Conservation (phyloP, 495 filamentous ascomycete species). For the Polyplosphaeria fusca region DNA sequence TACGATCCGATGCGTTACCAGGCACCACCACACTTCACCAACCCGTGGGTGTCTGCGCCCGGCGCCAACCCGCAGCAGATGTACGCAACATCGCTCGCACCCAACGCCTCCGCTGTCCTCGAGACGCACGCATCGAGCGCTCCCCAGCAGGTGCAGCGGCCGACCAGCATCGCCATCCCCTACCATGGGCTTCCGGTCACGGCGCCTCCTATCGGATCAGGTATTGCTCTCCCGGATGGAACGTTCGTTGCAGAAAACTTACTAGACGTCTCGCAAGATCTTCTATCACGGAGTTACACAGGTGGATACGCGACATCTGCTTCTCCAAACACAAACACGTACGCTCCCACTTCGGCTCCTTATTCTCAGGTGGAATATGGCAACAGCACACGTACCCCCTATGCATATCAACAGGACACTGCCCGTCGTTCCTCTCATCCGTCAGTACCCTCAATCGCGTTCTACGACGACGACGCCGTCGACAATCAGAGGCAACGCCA, state of each 20-base stretch:
- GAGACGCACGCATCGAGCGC: constrained; percentile 43
- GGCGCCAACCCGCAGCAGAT: constrained; percentile 56
- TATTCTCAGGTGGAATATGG: constrained; percentile 63
- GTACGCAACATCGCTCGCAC: constrained; percentile 58
- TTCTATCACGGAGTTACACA: constrained; percentile 47
- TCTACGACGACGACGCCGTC: constrained; percentile 47
- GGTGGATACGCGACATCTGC: constrained; percentile 33
- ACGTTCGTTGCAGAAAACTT: constrained; percentile 65
- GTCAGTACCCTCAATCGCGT: constrained; percentile 65
- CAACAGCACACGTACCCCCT: constrained; percentile 54
- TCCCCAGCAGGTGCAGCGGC: constrained; percentile 54
- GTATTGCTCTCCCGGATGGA: constrained; percentile 65
- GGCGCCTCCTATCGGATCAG: constrained; percentile 65
- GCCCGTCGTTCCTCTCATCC: constrained; percentile 81
- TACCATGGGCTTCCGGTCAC: constrained; percentile 70
- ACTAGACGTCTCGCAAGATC: constrained; percentile 72
- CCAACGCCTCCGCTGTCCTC: constrained; percentile 43
- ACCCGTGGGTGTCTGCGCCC: constrained; percentile 74
- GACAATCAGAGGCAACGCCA: constrained; percentile 48
- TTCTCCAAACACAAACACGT: constrained; percentile 63
- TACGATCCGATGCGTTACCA: constrained; percentile 77
- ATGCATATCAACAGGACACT: constrained; percentile 58
- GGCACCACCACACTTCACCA: constrained; percentile 83
- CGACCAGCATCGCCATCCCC: constrained; percentile 67
- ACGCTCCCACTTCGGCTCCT: constrained; percentile 64